These are phyloP conservation scores for Arctostaphylos glauca DNA, from an alignment of 148 eudicot genomes.

Conservation along the genomic window DNA sequence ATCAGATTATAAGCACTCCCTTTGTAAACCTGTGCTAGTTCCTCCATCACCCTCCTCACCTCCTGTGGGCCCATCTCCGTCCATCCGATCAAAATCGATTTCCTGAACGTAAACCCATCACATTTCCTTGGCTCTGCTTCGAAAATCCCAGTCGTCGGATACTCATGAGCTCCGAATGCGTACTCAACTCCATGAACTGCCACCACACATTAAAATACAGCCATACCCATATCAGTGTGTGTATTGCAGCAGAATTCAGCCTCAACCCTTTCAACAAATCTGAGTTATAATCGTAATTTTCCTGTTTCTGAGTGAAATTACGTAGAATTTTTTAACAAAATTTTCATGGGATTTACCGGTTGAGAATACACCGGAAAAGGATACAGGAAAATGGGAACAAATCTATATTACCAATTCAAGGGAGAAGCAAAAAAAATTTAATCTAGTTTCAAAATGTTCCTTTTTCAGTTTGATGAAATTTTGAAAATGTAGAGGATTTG, in stretches of 20 bases:
- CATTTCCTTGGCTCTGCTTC: slow-evolving; percentile 44
- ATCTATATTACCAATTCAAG: not conserved
- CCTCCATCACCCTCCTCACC: slow-evolving; percentile 39
- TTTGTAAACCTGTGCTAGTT: slow-evolving; percentile 30
- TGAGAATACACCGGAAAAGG: no score
- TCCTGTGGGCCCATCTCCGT: slow-evolving; percentile 29
- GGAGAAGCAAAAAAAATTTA: not conserved
- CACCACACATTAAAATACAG: not conserved
- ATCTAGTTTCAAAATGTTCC: no score
- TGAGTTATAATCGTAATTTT: no score
- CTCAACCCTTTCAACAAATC: not conserved
- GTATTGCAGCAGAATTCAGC: not conserved
- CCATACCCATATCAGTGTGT: not conserved
- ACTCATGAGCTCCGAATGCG: slow-evolving; percentile 49
- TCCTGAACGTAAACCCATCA: slow-evolving; percentile 46
- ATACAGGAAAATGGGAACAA: no score
- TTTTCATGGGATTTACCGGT: no score
- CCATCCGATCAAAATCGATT: slow-evolving; percentile 43
- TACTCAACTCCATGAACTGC: slow-evolving; percentile 47
- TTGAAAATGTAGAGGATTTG: not conserved
- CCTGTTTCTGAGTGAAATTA: no score
- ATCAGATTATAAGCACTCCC: slow-evolving; percentile 45
- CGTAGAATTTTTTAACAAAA: no score
- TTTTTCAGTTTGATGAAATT: not conserved
- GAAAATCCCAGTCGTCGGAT: slow-evolving; percentile 46